A percentile compares a stretch with the other conserved stretches of the same genome.
Evolutionary conservation across 148 eudicot genomes (phyloP).

Genomic region (Chenopodium formosanum): DNA sequence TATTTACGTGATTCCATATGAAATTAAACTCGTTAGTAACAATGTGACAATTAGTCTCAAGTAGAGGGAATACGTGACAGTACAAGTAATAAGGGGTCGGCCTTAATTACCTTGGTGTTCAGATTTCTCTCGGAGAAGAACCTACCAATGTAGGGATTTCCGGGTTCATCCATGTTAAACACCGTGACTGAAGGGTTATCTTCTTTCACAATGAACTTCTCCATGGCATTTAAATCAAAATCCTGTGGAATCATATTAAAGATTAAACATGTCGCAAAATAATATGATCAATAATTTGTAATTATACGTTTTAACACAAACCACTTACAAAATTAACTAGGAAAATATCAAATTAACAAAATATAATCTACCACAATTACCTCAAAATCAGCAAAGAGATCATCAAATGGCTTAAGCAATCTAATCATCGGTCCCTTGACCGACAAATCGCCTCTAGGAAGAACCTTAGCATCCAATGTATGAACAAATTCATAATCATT

Average conservation of each 20-base stretch:
- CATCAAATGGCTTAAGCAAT: slow-evolving; percentile 90
- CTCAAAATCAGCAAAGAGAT: slow-evolving; percentile 67
- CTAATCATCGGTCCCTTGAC: slow-evolving; percentile 60
- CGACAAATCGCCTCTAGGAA: slow-evolving; percentile 75
- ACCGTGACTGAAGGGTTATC: slow-evolving; percentile 59
- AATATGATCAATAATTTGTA: too few relatives aligned
- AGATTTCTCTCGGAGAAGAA: slow-evolving; percentile 47
- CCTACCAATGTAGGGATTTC: slow-evolving; percentile 52
- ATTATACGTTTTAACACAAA: too few relatives aligned
- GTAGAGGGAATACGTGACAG: too few relatives aligned
- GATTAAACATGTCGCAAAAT: neutral
- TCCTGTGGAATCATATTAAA: slow-evolving; percentile 62
- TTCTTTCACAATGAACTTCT: slow-evolving; percentile 60
- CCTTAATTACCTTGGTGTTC: slow-evolving; percentile 52
- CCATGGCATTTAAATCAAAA: slow-evolving; percentile 56
- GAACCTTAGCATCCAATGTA: slow-evolving; percentile 62
- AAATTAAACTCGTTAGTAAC: too few relatives aligned
- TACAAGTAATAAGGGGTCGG: too few relatives aligned
- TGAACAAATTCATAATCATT: slow-evolving; percentile 77
- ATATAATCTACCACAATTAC: slow-evolving; percentile 24
- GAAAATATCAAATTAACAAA: neutral
- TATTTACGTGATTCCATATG: too few relatives aligned
- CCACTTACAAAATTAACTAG: too few relatives aligned
- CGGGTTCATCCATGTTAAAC: slow-evolving; percentile 47
- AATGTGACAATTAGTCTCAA: too few relatives aligned